Evolutionary conservation across 441 rosid genomes (phyloP), one percentile per base, ranked within the genome.

Genomic region (Biscutella laevigata): DNA sequence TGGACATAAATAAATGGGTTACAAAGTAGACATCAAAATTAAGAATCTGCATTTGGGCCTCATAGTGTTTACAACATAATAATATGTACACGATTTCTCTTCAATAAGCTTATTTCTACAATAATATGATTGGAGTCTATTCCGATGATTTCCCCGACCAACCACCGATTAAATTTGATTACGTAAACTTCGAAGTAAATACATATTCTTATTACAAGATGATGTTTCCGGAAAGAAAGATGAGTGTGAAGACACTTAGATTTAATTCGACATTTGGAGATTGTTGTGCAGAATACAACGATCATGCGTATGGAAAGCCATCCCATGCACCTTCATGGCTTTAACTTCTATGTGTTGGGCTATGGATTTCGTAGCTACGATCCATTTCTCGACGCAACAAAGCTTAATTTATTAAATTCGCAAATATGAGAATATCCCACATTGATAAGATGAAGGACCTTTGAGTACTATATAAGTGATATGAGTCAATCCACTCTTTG

Each of bases 241-340:
- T 81, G 14, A 74, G 82, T 51, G 66, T 76, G 7, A 78, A 79
- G 59, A 77, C 59, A 61, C 20, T 84, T 19, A 66, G 64, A 0
- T 81, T 60, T 62, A 81, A 84, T 56, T 77, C 88, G 0, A 77
- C 77, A 0, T 81, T 84, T 0, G 94, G n/a, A 84, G 66, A 52
- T 84, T 1, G 69, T 79, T 30, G 25, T 84, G 21, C 88, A 84
- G 25, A 84, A 84, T 63, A 81, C 94, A 0, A 76, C 59, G 32
- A 61, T 81, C 15, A 45, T 84, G 1, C 66, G 69, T 0, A 59
- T 66, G 1, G 94, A 84, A 65, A 74, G 84, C 6, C 94, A 84
- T 12, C 89, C 94, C 0, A 79, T 84, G 71, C 94, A 84, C 60
- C 84, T 82, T 44, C 89, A 84, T 10, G 94, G 94, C 24, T 81